A percentile compares a stretch with the other conserved stretches of the same genome.
These are phyloP conservation scores for Epichloe scottii DNA, from an alignment of 2,329 filamentous ascomycete species.

Conservation along the genomic window DNA sequence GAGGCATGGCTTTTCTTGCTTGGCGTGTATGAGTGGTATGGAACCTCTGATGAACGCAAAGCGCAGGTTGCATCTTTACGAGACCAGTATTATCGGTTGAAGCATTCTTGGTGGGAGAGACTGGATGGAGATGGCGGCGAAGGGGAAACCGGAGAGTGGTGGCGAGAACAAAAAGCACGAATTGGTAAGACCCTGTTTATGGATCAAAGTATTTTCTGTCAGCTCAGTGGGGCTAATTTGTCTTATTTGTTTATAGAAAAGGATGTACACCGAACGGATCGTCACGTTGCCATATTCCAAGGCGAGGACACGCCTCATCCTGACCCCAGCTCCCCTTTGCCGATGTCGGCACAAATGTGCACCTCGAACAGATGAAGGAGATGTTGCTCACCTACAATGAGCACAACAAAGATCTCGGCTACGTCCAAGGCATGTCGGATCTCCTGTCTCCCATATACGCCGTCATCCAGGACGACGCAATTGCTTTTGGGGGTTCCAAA, in stretches of 20 bases:
- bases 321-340: slow-evolving; percentile 89
- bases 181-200: slow-evolving; percentile 56
- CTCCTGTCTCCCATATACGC: slow-evolving; percentile 92
- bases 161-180: slow-evolving; percentile 83
- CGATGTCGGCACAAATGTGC: slow-evolving; percentile 85
- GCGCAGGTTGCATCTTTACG: slow-evolving; percentile 72
- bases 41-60: slow-evolving; percentile 71
- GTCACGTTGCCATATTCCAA: slow-evolving; percentile 85
- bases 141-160: slow-evolving; percentile 81
- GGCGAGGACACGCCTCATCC: slow-evolving; percentile 95
- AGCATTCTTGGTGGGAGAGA: slow-evolving; percentile 92
- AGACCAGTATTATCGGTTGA: slow-evolving; percentile 88
- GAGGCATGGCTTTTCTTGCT: slow-evolving; percentile 94
- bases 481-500: slow-evolving; percentile 96
- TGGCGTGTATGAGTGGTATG: slow-evolving; percentile 88
- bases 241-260: slow-evolving; percentile 55
- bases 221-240: slow-evolving; percentile 8
- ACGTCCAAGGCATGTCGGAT: slow-evolving; percentile 98
- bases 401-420: slow-evolving; percentile 88
- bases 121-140: slow-evolving; percentile 73
- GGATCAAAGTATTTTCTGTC: background rate
- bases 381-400: slow-evolving; percentile 98
- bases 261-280: slow-evolving; percentile 94
- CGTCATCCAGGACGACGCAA: slow-evolving; percentile 90
- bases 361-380: slow-evolving; percentile 97